Evolutionary conservation across 2,329 filamentous ascomycete species (phyloP).

Genomic region (Pseudomassariella vexata): DNA sequence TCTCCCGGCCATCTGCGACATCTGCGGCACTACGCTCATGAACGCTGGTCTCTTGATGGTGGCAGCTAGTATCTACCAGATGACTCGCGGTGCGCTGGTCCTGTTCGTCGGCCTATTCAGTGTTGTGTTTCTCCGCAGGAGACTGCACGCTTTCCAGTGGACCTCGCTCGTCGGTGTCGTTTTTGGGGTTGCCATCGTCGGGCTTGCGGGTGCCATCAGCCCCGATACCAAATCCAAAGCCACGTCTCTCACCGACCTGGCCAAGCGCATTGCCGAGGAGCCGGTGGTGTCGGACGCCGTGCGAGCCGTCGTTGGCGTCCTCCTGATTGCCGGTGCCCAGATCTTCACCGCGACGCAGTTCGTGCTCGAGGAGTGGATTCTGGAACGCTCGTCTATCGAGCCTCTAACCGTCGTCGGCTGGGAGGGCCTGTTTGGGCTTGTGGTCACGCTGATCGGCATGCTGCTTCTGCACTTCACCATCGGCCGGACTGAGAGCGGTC

Average conservation of each 20-base stretch:
- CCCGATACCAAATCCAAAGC: conserved; percentile 47
- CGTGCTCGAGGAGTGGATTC: conserved; percentile 89
- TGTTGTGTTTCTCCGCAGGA: conserved; percentile 79
- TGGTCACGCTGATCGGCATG: conserved; percentile 74
- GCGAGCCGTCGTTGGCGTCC: conserved; percentile 72
- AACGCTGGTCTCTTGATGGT: conserved; percentile 92
- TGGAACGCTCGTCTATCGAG: conserved; percentile 60
- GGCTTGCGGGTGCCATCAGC: conserved; percentile 79
- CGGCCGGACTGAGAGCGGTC: conserved; percentile 68
- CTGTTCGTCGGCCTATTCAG: conserved; percentile 95
- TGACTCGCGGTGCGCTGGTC: conserved; percentile 92
- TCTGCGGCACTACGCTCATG: conserved; percentile 93
- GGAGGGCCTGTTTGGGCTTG: conserved; percentile 90
- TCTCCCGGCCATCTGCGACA: conserved; percentile 86
- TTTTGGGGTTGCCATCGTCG: conserved; percentile 80
- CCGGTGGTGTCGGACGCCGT: conserved; percentile 39
- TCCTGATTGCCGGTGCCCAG: conserved; percentile 89
- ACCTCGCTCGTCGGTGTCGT: conserved; percentile 81
- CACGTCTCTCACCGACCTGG: conserved; percentile 21
- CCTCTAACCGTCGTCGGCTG: conserved; percentile 90
- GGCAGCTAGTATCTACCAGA: conserved; percentile 95
- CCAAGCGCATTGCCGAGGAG: conserved; percentile 18
- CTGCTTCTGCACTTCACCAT: conserved; percentile 70
- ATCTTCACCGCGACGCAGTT: conserved; percentile 97
- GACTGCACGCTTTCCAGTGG: conserved; percentile 87